phyloP scores from a whole-genome alignment of 2,329 filamentous ascomycete species.

The Aspergillus ochraceus region DNA sequence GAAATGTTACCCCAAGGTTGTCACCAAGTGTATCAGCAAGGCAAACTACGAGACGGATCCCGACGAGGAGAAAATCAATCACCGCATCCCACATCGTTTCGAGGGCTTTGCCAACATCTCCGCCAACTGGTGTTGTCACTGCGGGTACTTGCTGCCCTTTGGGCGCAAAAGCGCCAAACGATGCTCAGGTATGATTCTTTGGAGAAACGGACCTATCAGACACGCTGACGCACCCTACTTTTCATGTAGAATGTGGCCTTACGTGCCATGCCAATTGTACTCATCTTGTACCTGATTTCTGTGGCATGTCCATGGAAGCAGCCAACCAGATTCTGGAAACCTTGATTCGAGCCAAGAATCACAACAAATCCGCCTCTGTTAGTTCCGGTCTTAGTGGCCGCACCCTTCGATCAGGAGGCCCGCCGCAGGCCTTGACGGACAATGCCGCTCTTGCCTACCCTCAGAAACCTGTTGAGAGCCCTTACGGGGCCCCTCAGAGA shows the following conservation, averaged over 20 bases:
- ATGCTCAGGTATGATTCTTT: slow-evolving; percentile 66
- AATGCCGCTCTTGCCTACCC: slow-evolving; percentile 36
- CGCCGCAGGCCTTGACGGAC: slow-evolving; percentile 45
- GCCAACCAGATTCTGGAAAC: slow-evolving; percentile 92
- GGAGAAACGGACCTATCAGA: not conserved
- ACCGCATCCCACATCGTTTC: slow-evolving; percentile 97
- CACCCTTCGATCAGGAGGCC: slow-evolving; percentile 60
- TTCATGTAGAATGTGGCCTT: slow-evolving; percentile 71
- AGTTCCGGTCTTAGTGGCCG: slow-evolving; percentile 61
- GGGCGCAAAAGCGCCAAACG: slow-evolving; percentile 94
- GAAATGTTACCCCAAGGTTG: slow-evolving; percentile 94
- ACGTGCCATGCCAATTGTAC: slow-evolving; percentile 90
- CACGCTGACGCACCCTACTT: slow-evolving; percentile 2
- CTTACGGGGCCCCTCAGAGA: slow-evolving; percentile 37
- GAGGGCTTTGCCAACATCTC: slow-evolving; percentile 96
- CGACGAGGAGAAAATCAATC: slow-evolving; percentile 99
- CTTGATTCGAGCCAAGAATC: slow-evolving; percentile 75
- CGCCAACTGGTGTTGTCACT: slow-evolving; percentile 99
- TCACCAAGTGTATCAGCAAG: slow-evolving; percentile 99
- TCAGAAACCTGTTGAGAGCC: slow-evolving; percentile 37
- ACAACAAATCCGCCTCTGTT: slow-evolving; percentile 57
- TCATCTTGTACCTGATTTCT: slow-evolving; percentile 96
- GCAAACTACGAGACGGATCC: slow-evolving; percentile 98
- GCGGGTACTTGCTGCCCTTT: slow-evolving; percentile 91
- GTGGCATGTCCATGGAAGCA: slow-evolving; percentile 97